These are phyloP conservation scores for Phytophthora foliorum DNA, from an alignment of 352 stramenopile genomes.

Conservation along the genomic window DNA sequence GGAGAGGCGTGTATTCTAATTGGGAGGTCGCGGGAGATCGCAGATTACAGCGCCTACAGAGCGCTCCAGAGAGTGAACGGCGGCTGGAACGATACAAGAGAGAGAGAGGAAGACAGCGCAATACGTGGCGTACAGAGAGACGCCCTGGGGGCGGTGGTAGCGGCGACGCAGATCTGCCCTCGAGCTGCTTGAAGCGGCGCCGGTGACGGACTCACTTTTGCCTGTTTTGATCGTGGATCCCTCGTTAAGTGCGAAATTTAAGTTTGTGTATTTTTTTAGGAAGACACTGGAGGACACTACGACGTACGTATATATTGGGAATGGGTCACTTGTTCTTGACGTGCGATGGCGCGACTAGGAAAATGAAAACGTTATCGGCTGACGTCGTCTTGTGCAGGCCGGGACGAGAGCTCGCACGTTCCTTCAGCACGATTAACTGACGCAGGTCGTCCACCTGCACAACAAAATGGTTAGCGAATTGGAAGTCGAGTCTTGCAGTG, in stretches of 20 bases:
- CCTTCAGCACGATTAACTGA: conserved; percentile 66
- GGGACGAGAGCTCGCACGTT: conserved; percentile 55
- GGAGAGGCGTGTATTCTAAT: not conserved
- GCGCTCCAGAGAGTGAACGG: not conserved
- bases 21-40: not conserved
- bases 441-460: conserved; percentile 61
- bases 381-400: conserved; percentile 66
- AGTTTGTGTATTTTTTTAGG: not conserved
- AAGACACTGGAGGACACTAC: conserved; percentile 1
- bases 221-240: not conserved
- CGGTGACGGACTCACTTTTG: not conserved
- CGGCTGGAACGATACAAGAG: conserved; percentile 2
- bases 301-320: no score
- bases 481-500: no score
- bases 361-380: conserved; percentile 81
- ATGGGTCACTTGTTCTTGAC: conserved; percentile 69
- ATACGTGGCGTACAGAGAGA: not conserved
- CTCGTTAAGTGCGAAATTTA: conserved; percentile 10
- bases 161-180: conserved; percentile 1
- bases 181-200: conserved; percentile 34
- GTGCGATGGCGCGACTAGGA: conserved; percentile 71
- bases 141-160: not conserved
- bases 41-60: conserved; percentile 9
- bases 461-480: no score
- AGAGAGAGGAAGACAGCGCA: not conserved